phyloP scores from a whole-genome alignment of 164 flowering plant species.

The Pachysandra terminalis region DNA sequence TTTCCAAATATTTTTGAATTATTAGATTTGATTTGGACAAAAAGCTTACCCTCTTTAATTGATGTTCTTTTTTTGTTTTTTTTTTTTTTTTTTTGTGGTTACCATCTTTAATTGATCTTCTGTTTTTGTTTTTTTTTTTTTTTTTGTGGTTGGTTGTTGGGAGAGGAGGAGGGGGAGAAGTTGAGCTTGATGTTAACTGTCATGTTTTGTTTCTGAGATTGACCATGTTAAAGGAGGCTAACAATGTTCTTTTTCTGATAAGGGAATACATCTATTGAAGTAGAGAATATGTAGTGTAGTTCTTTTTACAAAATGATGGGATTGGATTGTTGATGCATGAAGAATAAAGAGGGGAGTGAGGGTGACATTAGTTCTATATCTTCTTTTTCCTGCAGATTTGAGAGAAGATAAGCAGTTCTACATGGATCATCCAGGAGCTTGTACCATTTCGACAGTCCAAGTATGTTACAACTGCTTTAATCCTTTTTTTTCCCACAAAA shows the following conservation, averaged over 20 bases:
- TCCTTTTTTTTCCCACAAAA: not conserved
- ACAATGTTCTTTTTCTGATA: not conserved
- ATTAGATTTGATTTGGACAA: too few relatives aligned
- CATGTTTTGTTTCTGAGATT: too few relatives aligned
- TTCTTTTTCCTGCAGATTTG: conserved; percentile 36
- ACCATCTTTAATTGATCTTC: not conserved
- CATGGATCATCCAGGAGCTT: conserved; percentile 59
- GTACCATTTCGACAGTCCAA: conserved; percentile 61
- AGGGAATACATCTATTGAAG: not conserved
- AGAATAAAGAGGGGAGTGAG: not conserved
- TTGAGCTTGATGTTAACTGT: not conserved
- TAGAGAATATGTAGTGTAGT: not conserved
- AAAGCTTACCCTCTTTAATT: too few relatives aligned
- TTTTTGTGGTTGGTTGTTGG: not conserved
- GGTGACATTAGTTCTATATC: not conserved
- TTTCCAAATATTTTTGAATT: too few relatives aligned
- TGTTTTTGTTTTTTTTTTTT: conserved; percentile 2
- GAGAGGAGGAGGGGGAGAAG: too few relatives aligned
- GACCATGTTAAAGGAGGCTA: not conserved
- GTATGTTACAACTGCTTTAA: conserved; percentile 16
- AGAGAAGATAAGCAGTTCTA: conserved; percentile 64
- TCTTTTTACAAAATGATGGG: not conserved
- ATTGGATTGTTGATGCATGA: not conserved
- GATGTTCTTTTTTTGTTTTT: conserved; percentile 1
- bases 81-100: not conserved